Conservation (phyloP, 2,329 filamentous ascomycete species). For the Rhynchosporium graminicola region DNA sequence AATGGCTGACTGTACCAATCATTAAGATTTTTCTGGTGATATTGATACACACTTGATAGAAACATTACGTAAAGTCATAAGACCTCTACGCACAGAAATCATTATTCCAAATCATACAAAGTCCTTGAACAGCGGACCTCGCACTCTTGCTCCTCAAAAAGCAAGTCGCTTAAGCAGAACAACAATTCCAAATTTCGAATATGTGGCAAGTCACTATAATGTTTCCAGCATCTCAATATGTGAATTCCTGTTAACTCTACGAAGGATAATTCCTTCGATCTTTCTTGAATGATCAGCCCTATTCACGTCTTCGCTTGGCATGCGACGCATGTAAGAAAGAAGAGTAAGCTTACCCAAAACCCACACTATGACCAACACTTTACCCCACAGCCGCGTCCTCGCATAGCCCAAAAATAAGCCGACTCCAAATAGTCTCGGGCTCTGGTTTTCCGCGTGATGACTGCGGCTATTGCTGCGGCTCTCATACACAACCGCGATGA, state of each 20-base stretch:
- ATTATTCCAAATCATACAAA: no score
- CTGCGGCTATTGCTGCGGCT: conserved; percentile 3
- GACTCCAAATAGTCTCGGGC: background rate
- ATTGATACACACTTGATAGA: no score
- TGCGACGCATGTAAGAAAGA: conserved; percentile 2
- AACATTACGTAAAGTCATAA: no score
- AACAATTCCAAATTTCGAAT: background rate
- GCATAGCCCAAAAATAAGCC: conserved; percentile 5
- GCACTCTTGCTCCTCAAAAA: no score
- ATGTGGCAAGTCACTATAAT: background rate
- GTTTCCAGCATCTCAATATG: background rate
- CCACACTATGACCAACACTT: background rate
- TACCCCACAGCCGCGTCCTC: background rate
- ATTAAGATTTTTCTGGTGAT: no score
- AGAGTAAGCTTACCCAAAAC: conserved; percentile 1
- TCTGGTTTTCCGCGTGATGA: background rate
- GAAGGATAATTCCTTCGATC: no score
- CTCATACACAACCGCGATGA: background rate
- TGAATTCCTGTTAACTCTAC: no score
- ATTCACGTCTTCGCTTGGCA: background rate
- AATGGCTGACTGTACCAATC: no score
- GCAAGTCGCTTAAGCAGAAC: background rate
- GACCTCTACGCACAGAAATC: no score
- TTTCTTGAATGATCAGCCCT: background rate
- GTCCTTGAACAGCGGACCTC: no score